phyloP scores from a whole-genome alignment of 805 yeast genomes.

The Blastobotrys terrestris region DNA sequence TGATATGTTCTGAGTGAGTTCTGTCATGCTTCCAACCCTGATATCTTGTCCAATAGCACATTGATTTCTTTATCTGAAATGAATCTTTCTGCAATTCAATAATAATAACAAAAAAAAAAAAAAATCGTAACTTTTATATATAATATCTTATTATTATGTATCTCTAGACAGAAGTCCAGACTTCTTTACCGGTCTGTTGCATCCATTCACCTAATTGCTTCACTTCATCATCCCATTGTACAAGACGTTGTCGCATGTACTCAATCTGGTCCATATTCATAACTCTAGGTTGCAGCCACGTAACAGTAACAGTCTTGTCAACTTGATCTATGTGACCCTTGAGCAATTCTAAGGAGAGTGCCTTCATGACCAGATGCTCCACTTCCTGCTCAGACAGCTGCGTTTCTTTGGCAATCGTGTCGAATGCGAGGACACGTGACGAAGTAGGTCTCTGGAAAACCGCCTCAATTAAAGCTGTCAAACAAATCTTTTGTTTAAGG shows the following conservation, averaged over 20 bases:
- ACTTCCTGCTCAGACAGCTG: constrained; percentile 64
- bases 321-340: constrained; percentile 92
- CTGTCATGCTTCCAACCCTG: too few species aligned
- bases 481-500: constrained; percentile 82
- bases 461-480: constrained; percentile 85
- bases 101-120: too few species aligned
- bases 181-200: constrained; percentile 52
- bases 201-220: constrained; percentile 55
- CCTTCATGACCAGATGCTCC: constrained; percentile 87
- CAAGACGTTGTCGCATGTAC: constrained; percentile 65
- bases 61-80: too few species aligned
- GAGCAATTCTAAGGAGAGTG: constrained; percentile 74
- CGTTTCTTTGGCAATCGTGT: constrained; percentile 68
- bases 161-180: constrained; percentile 45
- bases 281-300: constrained; percentile 96
- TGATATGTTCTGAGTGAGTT: too few species aligned
- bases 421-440: constrained; percentile 65
- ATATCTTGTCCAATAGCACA: too few species aligned
- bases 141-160: neutral
- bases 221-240: constrained; percentile 75
- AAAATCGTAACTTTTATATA: too few species aligned
- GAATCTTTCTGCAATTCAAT: too few species aligned
- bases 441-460: constrained; percentile 72
- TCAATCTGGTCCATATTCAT: constrained; percentile 76
- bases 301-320: constrained; percentile 64